Percentiles rank a stretch among this genome's conserved stretches.
These are phyloP conservation scores for Verticillium nubilum DNA, from an alignment of 2,329 filamentous ascomycete species.

Conservation along the genomic window DNA sequence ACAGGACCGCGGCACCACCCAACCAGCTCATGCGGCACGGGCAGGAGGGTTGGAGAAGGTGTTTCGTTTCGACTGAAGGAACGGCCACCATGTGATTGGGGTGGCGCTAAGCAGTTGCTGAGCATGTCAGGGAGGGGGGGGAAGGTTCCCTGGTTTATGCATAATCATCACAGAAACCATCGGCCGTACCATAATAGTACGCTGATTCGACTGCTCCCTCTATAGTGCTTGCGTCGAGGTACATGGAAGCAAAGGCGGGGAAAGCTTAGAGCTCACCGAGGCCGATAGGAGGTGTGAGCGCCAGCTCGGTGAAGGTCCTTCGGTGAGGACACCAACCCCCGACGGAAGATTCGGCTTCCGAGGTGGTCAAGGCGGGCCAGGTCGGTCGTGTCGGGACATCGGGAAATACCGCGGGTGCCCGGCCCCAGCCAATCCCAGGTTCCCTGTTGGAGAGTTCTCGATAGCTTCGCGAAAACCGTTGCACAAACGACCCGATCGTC, in stretches of 20 bases:
- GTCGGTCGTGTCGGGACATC: not conserved
- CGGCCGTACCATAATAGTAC: too few relatives aligned
- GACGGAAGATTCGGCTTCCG: not conserved
- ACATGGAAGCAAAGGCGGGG: not conserved
- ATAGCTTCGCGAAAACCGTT: slow-evolving; percentile 4
- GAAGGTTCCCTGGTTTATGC: too few relatives aligned
- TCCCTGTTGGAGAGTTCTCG: slow-evolving; percentile 1
- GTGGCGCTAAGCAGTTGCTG: not conserved
- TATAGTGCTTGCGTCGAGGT: not conserved
- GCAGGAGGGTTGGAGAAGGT: not conserved
- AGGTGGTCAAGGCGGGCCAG: not conserved
- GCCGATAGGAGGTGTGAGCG: not conserved
- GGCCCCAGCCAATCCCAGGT: slow-evolving; percentile 2
- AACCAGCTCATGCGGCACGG: not conserved
- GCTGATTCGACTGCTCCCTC: too few relatives aligned
- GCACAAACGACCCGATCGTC: not conserved
- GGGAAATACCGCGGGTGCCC: slow-evolving; percentile 2
- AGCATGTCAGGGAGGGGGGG: not conserved
- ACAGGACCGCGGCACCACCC: not conserved
- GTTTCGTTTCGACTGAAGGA: not conserved
- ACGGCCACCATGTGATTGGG: not conserved
- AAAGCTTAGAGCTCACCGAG: not conserved
- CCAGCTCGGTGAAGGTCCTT: not conserved
- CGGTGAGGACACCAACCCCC: not conserved
- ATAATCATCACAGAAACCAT: too few relatives aligned